phyloP scores from a whole-genome alignment of 2,329 filamentous ascomycete genomes.

The Aspergillus thermomutatus region DNA sequence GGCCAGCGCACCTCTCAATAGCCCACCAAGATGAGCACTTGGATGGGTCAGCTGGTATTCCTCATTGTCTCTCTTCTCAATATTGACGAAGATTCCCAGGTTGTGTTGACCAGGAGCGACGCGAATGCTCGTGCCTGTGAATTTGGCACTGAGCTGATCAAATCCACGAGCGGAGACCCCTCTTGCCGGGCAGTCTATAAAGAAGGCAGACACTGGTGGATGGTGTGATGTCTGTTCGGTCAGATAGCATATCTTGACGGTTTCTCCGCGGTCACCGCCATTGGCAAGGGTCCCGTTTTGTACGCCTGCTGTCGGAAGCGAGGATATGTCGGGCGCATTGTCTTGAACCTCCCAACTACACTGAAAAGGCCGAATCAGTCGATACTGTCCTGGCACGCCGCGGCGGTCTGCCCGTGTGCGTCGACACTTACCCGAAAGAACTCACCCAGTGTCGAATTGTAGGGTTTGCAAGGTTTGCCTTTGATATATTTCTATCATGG shows the following conservation, averaged over 20 bases:
- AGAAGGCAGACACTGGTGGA: conserved; percentile 94
- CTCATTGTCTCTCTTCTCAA: conserved; percentile 77
- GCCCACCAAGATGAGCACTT: conserved; percentile 83
- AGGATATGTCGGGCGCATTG: conserved; percentile 62
- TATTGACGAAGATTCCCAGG: conserved; percentile 87
- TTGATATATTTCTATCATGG: conserved; percentile 81
- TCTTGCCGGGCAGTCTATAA: conserved; percentile 86
- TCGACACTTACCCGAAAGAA: conserved; percentile 75
- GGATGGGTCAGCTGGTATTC: conserved; percentile 95
- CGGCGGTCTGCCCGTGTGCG: neutral
- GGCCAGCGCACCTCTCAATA: conserved; percentile 81
- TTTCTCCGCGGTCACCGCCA: conserved; percentile 38
- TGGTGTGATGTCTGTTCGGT: conserved; percentile 98
- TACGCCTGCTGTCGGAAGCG: conserved; percentile 29
- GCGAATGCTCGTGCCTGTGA: conserved; percentile 91
- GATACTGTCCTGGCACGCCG: neutral
- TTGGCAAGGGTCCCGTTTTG: conserved; percentile 33
- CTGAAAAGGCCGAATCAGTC: conserved; percentile 40
- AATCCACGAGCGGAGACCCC: conserved; percentile 85
- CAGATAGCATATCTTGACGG: conserved; percentile 82
- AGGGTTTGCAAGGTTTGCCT: conserved; percentile 97
- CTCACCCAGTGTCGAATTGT: conserved; percentile 94
- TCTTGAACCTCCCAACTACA: conserved; percentile 95
- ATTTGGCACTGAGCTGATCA: conserved; percentile 95
- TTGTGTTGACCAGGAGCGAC: conserved; percentile 92